These are phyloP conservation scores for Aspergillus floridensis DNA, from an alignment of 2,329 filamentous ascomycete species.

Conservation along the genomic window DNA sequence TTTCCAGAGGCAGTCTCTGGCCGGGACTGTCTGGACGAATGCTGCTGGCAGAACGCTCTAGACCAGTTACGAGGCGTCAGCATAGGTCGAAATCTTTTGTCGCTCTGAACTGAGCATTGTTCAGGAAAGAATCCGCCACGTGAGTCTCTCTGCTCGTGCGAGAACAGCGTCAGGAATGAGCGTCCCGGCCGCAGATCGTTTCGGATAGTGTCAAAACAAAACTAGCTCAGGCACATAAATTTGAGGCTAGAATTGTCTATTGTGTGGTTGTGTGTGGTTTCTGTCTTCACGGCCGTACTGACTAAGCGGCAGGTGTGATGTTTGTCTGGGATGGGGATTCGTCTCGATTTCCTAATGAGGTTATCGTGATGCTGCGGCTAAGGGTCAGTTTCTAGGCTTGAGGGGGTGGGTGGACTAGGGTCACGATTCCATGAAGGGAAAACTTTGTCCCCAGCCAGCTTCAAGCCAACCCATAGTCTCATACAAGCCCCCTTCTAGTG, in stretches of 20 bases:
- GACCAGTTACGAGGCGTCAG: too few relatives aligned
- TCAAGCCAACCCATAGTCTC: background rate
- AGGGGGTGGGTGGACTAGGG: background rate
- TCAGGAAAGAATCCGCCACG: background rate
- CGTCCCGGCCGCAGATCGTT: background rate
- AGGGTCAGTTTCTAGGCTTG: background rate
- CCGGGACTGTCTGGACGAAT: too few relatives aligned
- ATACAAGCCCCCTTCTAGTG: background rate
- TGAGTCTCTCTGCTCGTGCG: background rate
- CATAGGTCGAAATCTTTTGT: too few relatives aligned
- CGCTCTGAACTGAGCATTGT: background rate
- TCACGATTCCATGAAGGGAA: background rate
- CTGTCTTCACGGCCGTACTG: background rate
- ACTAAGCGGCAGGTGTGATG: background rate
- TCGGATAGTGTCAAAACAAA: background rate
- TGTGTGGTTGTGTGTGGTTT: background rate
- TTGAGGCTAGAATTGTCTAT: background rate
- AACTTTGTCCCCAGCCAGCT: background rate
- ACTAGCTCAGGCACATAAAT: background rate
- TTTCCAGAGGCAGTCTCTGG: too few relatives aligned
- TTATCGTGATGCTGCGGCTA: constrained; percentile 4
- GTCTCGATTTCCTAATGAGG: constrained; percentile 6
- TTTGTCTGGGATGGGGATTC: background rate
- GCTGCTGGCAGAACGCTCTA: too few relatives aligned
- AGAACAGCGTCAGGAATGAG: background rate